Base-by-base conservation (phyloP, 2,329 filamentous ascomycete genomes). In the Colletotrichum gloeosporioides region DNA sequence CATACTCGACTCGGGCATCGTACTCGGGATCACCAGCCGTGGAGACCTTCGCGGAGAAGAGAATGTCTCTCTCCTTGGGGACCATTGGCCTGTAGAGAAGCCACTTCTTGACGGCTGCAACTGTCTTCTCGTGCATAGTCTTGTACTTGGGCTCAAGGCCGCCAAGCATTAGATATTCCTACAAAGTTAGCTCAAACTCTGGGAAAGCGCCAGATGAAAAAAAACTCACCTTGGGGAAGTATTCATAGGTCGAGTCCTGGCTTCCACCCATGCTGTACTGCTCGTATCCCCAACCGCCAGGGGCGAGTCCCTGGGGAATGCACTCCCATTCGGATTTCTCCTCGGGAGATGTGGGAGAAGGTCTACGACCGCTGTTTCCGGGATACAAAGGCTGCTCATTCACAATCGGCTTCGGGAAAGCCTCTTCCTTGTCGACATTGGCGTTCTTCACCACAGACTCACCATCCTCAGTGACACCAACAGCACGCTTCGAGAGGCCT, bases 71-170 rank as follows among this genome's bases (percentile, higher is more conserved):
- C 8, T 89, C 87, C 34, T 91, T 90, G 8, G 92, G 90, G 25
- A 92, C 90, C 91, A 97, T 94, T 1, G 96, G 95, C 7, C 93
- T 90, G 85, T 92, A 98, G 73, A 98, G 91, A 12, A 98, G 88
- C 83, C 94, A 90, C 78, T 95, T 89, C 78, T 94, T 94, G 44
- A 93, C 91, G 0, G 92, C 92, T 7, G 93, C 90, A 34, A 93
- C 90, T 6, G 92, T 90, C 73, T 90, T 91, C 74, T 93, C 88
- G 82, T 98, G 95, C 85, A 98, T 90, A 25, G 89, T 90, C 77
- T 89, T 88, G 83, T 98, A 98, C 82, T 95, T 94, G 34, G 89
- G 86, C 77, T 93, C 91, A 2, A 92, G 88, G 1, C 95, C 96
- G 73, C 95, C 95, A 3, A 98, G 90, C 7, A 98, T 89, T 15